These are phyloP conservation scores for Melaleuca quinquenervia DNA, from an alignment of 345 rosid species.

Conservation along the genomic window DNA sequence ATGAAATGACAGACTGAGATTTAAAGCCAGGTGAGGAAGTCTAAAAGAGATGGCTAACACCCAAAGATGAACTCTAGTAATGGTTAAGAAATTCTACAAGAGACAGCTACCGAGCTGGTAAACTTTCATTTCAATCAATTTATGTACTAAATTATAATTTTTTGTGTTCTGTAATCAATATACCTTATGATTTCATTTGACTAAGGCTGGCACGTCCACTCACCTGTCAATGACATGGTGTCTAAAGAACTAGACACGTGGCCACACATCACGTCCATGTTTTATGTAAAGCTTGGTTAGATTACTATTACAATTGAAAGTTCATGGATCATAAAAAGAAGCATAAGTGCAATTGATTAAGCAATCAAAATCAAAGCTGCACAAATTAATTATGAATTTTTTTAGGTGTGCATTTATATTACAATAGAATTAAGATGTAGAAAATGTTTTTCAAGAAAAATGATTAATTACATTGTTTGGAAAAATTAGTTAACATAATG, in stretches of 20 bases:
- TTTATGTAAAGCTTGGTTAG: background rate
- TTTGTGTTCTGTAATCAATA: background rate
- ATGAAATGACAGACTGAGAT: too few relatives aligned
- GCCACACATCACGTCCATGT: background rate
- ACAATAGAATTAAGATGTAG: background rate
- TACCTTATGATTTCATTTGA: background rate
- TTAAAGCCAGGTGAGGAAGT: background rate
- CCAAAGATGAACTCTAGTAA: background rate
- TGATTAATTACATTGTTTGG: background rate
- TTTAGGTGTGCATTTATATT: rapidly evolving
- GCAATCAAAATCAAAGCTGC: background rate
- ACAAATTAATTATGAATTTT: background rate
- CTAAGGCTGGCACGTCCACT: background rate
- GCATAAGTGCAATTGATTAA: background rate
- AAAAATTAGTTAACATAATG: background rate
- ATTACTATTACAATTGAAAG: background rate
- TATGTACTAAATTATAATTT: background rate
- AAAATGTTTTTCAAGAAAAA: background rate
- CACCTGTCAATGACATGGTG: background rate
- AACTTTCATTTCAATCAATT: background rate
- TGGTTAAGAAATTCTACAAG: background rate
- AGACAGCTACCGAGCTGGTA: background rate
- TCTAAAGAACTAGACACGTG: background rate
- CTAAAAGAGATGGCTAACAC: background rate
- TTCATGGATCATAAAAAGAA: background rate